Evolutionary conservation across 352 stramenopile species (phyloP).

Genomic region (Halophytophthora polymorphica): DNA sequence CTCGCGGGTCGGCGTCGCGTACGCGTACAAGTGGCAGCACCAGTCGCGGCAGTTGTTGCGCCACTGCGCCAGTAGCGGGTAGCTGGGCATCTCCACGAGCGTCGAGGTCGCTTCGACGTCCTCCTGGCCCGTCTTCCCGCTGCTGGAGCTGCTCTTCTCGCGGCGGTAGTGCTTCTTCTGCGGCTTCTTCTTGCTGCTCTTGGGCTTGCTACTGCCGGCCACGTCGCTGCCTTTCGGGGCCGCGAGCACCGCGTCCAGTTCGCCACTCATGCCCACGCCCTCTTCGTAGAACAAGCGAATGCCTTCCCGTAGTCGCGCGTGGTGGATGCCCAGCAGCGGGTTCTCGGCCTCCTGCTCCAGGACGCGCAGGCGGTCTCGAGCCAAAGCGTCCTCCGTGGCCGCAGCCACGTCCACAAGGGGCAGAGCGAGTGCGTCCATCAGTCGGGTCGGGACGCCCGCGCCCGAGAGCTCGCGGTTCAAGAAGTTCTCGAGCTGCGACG

Average conservation of each 20-base stretch:
- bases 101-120: slow-evolving; percentile 9
- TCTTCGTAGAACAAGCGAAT: slow-evolving; percentile 79
- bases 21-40: slow-evolving; percentile 73
- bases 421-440: slow-evolving; percentile 45
- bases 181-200: slow-evolving; percentile 53
- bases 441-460: slow-evolving; percentile 5
- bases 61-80: slow-evolving; percentile 65
- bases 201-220: slow-evolving; percentile 18
- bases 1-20: slow-evolving; percentile 58
- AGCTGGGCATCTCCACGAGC: slow-evolving; percentile 54
- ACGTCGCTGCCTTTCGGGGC: slow-evolving; percentile 25
- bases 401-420: slow-evolving; percentile 18
- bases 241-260: slow-evolving; percentile 70
- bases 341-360: slow-evolving; percentile 29
- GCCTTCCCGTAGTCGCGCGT: slow-evolving; percentile 60
- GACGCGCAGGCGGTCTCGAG: slow-evolving; percentile 14
- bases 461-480: slow-evolving; percentile 47
- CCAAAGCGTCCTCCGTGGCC: slow-evolving; percentile 16
- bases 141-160: slow-evolving; percentile 25
- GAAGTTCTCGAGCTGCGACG: slow-evolving; percentile 48
- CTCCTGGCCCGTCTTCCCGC: not conserved
- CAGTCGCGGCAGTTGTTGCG: slow-evolving; percentile 77
- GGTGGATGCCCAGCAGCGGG: slow-evolving; percentile 54
- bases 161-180: slow-evolving; percentile 65
- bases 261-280: slow-evolving; percentile 67